These are phyloP conservation scores for Backusella tarrabulga DNA, from an alignment of 192 early-diverging fungal species.

Conservation along the genomic window DNA sequence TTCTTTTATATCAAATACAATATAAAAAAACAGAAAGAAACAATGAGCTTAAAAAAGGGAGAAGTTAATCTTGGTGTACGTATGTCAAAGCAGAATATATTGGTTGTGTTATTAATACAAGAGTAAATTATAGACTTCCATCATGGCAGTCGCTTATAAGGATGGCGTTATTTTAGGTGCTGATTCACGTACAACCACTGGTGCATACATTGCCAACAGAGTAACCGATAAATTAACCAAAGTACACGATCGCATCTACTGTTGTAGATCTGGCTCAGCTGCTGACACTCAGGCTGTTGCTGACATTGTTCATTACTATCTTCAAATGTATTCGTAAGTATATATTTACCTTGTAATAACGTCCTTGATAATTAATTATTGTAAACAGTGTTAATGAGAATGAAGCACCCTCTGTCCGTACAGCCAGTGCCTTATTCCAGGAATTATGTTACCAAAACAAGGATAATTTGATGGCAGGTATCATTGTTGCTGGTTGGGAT, in stretches of 20 bases:
- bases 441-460: constrained; percentile 95
- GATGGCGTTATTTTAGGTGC: constrained; percentile 96
- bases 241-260: constrained; percentile 94
- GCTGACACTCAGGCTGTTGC: constrained; percentile 99
- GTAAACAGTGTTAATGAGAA: constrained; percentile 78
- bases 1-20: background rate
- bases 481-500: constrained; percentile 99
- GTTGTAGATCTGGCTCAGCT: constrained; percentile 96
- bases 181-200: constrained; percentile 95
- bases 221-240: constrained; percentile 98
- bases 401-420: constrained; percentile 79
- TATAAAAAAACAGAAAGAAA: background rate
- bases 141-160: constrained; percentile 90
- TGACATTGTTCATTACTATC: constrained; percentile 95
- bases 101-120: background rate
- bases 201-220: constrained; percentile 95
- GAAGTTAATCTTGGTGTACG: constrained; percentile 94
- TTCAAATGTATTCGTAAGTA: constrained; percentile 86
- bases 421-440: constrained; percentile 90
- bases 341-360: background rate
- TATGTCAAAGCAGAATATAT: constrained; percentile 2
- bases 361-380: background rate
- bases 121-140: constrained; percentile 73
- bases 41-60: constrained; percentile 78
- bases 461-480: constrained; percentile 81